Percentiles rank a stretch among this genome's conserved stretches.
Conservation (phyloP, 495 filamentous ascomycete species). For the Aspergillus bertholletiae region DNA sequence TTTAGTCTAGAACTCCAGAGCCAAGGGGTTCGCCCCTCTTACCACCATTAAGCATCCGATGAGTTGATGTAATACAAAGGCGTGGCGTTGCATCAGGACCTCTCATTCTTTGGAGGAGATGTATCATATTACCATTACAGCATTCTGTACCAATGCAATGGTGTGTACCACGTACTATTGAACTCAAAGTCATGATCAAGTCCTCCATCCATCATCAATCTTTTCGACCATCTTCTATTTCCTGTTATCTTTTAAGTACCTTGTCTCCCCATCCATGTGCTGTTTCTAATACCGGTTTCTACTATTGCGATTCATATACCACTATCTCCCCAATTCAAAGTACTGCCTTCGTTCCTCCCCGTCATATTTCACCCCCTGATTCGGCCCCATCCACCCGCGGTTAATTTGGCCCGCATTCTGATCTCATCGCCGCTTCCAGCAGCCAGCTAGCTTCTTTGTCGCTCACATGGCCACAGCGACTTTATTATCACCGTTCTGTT, state of each 20-base stretch:
- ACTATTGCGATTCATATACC: neutral
- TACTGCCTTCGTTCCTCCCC: neutral
- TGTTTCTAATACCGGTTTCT: neutral
- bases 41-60: neutral
- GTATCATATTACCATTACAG: conserved; percentile 9
- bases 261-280: conserved; percentile 1
- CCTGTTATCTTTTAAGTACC: conserved; percentile 11
- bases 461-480: conserved; percentile 26
- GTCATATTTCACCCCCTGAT: conserved; percentile 1
- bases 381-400: conserved; percentile 14
- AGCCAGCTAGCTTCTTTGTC: conserved; percentile 14
- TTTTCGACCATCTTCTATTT: conserved; percentile 1
- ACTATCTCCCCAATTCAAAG: neutral
- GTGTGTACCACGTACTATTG: conserved; percentile 9
- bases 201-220: conserved; percentile 8
- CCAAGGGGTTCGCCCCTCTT: neutral
- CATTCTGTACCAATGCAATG: conserved; percentile 3
- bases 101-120: neutral
- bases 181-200: conserved; percentile 7
- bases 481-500: conserved; percentile 6
- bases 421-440: conserved; percentile 24
- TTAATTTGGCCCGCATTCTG: conserved; percentile 18
- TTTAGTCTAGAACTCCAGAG: neutral
- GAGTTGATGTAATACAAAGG: neutral
- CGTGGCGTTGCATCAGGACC: neutral